These are phyloP conservation scores for Boletus sp. DNA, from an alignment of 768 basidiomycete species.

Conservation along the genomic window DNA sequence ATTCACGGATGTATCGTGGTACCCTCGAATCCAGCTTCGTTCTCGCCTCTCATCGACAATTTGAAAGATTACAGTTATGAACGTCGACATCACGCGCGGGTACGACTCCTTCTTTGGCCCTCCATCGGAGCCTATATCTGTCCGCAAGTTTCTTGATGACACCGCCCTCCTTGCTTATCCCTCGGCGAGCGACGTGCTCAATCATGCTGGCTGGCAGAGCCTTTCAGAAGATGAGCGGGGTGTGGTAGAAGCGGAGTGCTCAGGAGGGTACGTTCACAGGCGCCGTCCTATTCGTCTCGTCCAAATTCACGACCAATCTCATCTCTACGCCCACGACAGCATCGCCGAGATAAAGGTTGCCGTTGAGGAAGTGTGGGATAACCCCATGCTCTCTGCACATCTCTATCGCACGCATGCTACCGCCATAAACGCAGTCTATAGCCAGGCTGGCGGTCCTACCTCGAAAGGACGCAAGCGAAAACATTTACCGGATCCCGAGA, in stretches of 20 bases:
- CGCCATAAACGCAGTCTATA: conserved; percentile 37
- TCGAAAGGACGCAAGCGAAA: conserved; percentile 37
- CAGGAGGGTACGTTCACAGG: conserved; percentile 31
- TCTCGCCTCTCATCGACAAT: neutral
- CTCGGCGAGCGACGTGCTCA: conserved; percentile 6
- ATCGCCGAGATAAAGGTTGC: conserved; percentile 48
- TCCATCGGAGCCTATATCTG: conserved; percentile 52
- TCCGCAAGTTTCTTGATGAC: conserved; percentile 44
- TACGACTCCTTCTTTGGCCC: conserved; percentile 63
- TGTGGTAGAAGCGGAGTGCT: conserved; percentile 41
- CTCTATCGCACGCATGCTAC: conserved; percentile 53
- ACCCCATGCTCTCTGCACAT: conserved; percentile 57
- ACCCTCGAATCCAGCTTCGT: neutral
- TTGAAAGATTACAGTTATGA: conserved; percentile 8
- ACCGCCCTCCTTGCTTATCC: conserved; percentile 19
- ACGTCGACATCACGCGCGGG: conserved; percentile 27
- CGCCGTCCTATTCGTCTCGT: neutral
- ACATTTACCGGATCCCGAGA: conserved; percentile 22
- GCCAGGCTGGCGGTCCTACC: conserved; percentile 31
- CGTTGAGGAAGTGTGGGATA: conserved; percentile 48
- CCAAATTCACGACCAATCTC: neutral
- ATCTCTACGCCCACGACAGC: conserved; percentile 34
- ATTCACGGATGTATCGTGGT: neutral
- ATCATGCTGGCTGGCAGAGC: conserved; percentile 22
- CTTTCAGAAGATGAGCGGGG: conserved; percentile 28